Evolutionary conservation across 768 basidiomycete genomes (phyloP), one percentile per base, ranked within the genome.

Genomic region (Leccinum ochraceum): DNA sequence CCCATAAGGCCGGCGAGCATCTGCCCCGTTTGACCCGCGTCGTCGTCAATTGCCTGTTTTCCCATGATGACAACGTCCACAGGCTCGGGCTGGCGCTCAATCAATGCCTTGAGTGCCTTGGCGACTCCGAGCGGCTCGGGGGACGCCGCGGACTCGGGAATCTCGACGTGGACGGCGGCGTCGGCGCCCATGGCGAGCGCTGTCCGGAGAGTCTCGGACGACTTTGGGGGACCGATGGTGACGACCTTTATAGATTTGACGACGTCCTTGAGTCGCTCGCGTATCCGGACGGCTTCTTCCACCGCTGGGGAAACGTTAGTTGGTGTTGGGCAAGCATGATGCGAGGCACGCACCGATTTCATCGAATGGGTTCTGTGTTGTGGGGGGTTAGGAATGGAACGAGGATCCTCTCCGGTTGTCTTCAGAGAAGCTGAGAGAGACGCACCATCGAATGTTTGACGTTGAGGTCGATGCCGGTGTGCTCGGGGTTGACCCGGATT

Each of bases 361-460:
- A 73, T 98, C 96, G 69, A 98, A 98, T 0, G 97, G 96, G 76
- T 98, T 98, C 95, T 98, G 68, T 58, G 44, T 20, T 20, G 10
- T 46, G 0, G 4, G 17, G 39, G 17, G 17, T 42, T 10, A 42
- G 39, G 42, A 44, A n/a, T 44, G 5, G 20, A 20, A 20, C 11
- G 44, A 46, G 44, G 20, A 6, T 46, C 20, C 44, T 13, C 20
- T 22, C 11, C n/a, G 20, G 44, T 46, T 22, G 20, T 46, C 44
- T 22, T 0, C 44, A 2, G 44, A 46, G 44, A 42, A 42, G 13
- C 22, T 9, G 3, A 37, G 44, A 13, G 39, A 7, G 46, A 67
- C 87, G 66, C 65, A 95, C 96, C 95, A 99, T 98, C 2, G 94
- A 95, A 78, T 99, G 97, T 82, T 99, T 99, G 67, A 97, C 96